Percentiles rank a stretch among this genome's conserved stretches.
phyloP scores from a whole-genome alignment of 2,329 filamentous ascomycete genomes.

The Penicillium sp. region DNA sequence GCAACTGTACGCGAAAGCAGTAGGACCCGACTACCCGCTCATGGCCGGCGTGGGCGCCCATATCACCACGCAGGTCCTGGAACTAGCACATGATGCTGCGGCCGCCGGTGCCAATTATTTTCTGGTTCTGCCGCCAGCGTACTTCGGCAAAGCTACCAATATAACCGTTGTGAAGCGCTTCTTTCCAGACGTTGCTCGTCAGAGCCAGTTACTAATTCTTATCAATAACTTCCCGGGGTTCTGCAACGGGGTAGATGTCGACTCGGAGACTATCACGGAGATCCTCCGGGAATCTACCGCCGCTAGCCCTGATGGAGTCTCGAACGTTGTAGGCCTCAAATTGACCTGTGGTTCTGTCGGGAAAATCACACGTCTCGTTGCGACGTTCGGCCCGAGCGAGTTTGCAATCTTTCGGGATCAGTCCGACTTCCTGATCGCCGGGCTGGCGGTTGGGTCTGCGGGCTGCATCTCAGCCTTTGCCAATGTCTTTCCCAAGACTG shows the following conservation, averaged over 20 bases:
- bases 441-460: constrained; percentile 54
- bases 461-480: constrained; percentile 61
- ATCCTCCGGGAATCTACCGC: constrained; percentile 52
- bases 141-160: constrained; percentile 66
- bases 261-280: constrained; percentile 61
- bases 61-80: constrained; percentile 64
- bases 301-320: constrained; percentile 22
- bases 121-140: constrained; percentile 64
- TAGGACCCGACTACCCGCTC: constrained; percentile 57
- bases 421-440: constrained; percentile 67
- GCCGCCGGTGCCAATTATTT: constrained; percentile 64
- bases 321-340: constrained; percentile 66
- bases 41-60: constrained; percentile 67
- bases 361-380: constrained; percentile 60
- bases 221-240: constrained; percentile 71
- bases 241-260: constrained; percentile 68
- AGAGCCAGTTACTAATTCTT: constrained; percentile 59
- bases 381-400: constrained; percentile 52
- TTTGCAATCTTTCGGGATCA: constrained; percentile 74
- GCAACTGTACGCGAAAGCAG: constrained; percentile 56
- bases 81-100: constrained; percentile 61
- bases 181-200: constrained; percentile 59
- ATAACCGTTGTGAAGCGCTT: constrained; percentile 61
- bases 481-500: constrained; percentile 59
- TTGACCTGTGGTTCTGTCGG: constrained; percentile 65